Percentiles rank a stretch among this genome's conserved stretches.
These are phyloP conservation scores for Xerocomus amazonicus DNA, from an alignment of 1,284 basidiomycete genomes.

Conservation along the genomic window DNA sequence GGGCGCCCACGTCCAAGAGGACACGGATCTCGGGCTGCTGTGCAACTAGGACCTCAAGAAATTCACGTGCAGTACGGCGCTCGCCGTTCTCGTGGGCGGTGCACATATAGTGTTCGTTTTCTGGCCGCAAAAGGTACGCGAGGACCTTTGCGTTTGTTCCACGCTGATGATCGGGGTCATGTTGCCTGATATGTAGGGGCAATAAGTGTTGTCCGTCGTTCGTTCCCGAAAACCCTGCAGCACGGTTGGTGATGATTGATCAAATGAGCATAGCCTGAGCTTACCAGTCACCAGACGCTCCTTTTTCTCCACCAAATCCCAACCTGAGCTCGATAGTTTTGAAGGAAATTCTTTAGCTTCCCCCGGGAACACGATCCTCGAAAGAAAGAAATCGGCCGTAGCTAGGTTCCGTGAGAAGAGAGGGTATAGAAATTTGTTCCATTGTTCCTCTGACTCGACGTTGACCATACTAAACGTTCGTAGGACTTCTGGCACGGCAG, in stretches of 20 bases:
- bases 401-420: slow-evolving; percentile 38
- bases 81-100: slow-evolving; percentile 19
- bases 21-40: slow-evolving; percentile 41
- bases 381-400: slow-evolving; percentile 49
- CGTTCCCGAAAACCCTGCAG: slow-evolving; percentile 12
- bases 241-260: too few relatives aligned
- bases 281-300: not conserved
- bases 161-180: slow-evolving; percentile 40
- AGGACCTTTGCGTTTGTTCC: slow-evolving; percentile 52
- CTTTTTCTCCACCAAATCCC: not conserved
- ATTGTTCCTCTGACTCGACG: slow-evolving; percentile 37
- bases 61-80: slow-evolving; percentile 28
- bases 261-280: too few relatives aligned
- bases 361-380: slow-evolving; percentile 17
- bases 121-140: slow-evolving; percentile 39
- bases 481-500: slow-evolving; percentile 29
- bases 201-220: slow-evolving; percentile 51
- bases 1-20: slow-evolving; percentile 55
- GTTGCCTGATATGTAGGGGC: slow-evolving; percentile 44
- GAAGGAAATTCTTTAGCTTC: not conserved
- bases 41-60: slow-evolving; percentile 34
- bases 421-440: slow-evolving; percentile 30
- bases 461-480: slow-evolving; percentile 40
- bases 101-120: slow-evolving; percentile 42
- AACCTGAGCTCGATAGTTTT: not conserved